These are phyloP conservation scores for Chlorella sp. DNA, from an alignment of 139 green algal genomes.

Conservation along the genomic window DNA sequence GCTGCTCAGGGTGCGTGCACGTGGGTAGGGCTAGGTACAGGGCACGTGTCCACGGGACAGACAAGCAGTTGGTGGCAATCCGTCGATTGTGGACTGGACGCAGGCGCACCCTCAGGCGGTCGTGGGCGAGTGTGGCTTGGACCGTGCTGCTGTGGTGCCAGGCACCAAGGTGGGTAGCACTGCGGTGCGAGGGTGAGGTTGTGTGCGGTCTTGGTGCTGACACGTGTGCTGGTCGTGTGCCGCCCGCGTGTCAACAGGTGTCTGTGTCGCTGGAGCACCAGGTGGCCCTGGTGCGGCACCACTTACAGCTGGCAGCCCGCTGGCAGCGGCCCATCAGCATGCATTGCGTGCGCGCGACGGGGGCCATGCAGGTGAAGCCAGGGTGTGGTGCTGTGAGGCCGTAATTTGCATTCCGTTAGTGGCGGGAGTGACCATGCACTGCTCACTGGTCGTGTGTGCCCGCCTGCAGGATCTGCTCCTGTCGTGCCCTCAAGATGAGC, in stretches of 20 bases:
- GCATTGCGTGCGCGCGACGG: conserved; percentile 56
- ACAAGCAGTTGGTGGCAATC: too few relatives aligned
- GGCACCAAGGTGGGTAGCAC: conserved; percentile 20
- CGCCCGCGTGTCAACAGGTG: neutral
- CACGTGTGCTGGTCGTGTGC: neutral
- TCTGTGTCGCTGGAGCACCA: conserved; percentile 25
- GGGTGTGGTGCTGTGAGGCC: too few relatives aligned
- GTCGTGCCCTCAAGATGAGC: neutral
- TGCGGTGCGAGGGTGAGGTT: neutral
- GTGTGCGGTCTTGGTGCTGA: neutral
- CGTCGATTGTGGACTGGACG: too few relatives aligned
- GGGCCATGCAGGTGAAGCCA: conserved; percentile 8
- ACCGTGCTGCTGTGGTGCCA: conserved; percentile 32
- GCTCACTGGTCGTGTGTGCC: too few relatives aligned
- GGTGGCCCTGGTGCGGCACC: conserved; percentile 26
- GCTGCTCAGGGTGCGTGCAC: neutral
- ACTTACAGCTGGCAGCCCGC: conserved; percentile 50
- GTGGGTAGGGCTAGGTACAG: neutral
- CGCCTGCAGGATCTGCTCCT: neutral
- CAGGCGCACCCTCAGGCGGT: conserved; percentile 11
- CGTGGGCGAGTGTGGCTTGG: conserved; percentile 48
- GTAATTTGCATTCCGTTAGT: too few relatives aligned
- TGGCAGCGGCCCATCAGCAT: conserved; percentile 46
- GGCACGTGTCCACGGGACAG: neutral
- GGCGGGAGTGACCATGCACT: too few relatives aligned